These are phyloP conservation scores for Dimargaris cristalligena DNA, from an alignment of 192 early-diverging fungal genomes.

Conservation along the genomic window DNA sequence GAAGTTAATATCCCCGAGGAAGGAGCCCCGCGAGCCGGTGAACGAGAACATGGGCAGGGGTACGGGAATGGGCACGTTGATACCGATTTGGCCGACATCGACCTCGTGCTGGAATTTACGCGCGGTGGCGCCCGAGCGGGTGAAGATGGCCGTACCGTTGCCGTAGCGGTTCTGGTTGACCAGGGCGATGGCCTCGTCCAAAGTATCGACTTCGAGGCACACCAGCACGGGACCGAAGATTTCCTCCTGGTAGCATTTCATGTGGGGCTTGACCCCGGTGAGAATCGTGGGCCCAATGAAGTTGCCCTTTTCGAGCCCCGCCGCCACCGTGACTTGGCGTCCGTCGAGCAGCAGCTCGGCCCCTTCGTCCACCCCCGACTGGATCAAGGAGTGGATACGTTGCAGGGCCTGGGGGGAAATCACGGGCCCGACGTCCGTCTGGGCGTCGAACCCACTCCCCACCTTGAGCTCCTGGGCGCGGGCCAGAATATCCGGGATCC, in stretches of 20 bases:
- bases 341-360: slow-evolving; percentile 75
- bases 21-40: slow-evolving; percentile 79
- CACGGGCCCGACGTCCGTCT: slow-evolving; percentile 80
- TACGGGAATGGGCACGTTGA: slow-evolving; percentile 86
- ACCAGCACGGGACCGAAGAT: slow-evolving; percentile 92
- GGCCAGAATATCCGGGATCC: slow-evolving; percentile 81
- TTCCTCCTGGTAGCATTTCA: slow-evolving; percentile 86
- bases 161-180: slow-evolving; percentile 86
- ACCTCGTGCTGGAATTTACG: slow-evolving; percentile 76
- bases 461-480: slow-evolving; percentile 71
- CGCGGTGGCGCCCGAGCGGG: slow-evolving; percentile 72
- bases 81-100: slow-evolving; percentile 84
- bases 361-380: slow-evolving; percentile 71
- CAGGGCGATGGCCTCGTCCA: slow-evolving; percentile 82
- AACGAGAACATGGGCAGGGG: slow-evolving; percentile 95
- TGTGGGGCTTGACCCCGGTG: slow-evolving; percentile 46
- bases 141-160: slow-evolving; percentile 76
- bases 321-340: slow-evolving; percentile 46
- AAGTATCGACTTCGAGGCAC: slow-evolving; percentile 58
- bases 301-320: slow-evolving; percentile 77
- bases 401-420: slow-evolving; percentile 62
- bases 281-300: slow-evolving; percentile 92
- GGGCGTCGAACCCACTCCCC: slow-evolving; percentile 63
- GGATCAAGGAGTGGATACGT: slow-evolving; percentile 60
- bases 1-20: slow-evolving; percentile 90